Evolutionary conservation across 306 rosid genomes (phyloP), one percentile per base, ranked within the genome.

Genomic region (Inga laurina): DNA sequence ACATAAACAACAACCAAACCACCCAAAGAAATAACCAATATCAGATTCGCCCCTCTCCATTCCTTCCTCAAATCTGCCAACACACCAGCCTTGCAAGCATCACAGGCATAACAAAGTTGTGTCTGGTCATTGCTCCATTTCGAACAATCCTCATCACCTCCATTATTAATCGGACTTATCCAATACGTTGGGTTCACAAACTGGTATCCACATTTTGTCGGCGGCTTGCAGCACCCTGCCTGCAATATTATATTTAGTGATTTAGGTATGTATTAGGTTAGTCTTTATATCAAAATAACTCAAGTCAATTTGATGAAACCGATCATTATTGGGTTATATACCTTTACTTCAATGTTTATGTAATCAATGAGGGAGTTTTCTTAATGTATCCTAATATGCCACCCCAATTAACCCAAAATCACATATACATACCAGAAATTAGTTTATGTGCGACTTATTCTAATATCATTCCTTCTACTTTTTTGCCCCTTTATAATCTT

Each of bases 211-310:
- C 98, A 94, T 82, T 80, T 80, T 2, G 98, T 94, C 51, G 98
- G 98, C 66, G 98, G 98, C 83, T 94, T 94, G 75, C 98, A 94
- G 82, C 98, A 94, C 76, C 95, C 97, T 57, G 98, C 92, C 98
- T 94, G 84, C 82, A 72, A 27, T 27, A 27, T 27, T 27, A 27
- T 27, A 27, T 27, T 27, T 27, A 27, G 30, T 27, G 30, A 27
- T 27, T 27, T 27, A 27, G 30, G 30, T 27, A 27, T 27, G 30
- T 27, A 27, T 27, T 27, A 0, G 30, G 1, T 27, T 27, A 27
- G 1, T 27, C 1, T 27, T 27, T 27, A 27, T 27, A 27, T 27
- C 30, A 27, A 1, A 27, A 27, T 27, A 27, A 27, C 30, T 27
- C 30, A 27, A 27, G 30, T 27, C 30, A 27, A 27, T 27, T 27